Conservation (phyloP, 2,329 filamentous ascomycete genomes). For the Cyphellophora attinorum region DNA sequence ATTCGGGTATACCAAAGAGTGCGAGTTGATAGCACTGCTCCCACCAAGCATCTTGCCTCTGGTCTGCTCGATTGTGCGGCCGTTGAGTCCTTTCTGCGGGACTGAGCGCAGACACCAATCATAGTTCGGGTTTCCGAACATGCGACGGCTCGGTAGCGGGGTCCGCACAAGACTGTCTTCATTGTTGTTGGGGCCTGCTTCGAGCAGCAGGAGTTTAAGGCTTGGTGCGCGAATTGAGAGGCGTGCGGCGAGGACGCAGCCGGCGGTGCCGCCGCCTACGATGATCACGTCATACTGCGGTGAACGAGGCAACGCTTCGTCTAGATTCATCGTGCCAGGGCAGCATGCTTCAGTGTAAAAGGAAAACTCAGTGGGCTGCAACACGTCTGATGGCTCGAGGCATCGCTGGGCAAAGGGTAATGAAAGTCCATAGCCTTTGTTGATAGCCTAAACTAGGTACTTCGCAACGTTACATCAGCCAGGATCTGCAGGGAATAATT, state of each 20-base stretch:
- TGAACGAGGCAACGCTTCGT: no score
- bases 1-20: slow-evolving; percentile 1
- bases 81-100: background rate
- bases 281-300: no score
- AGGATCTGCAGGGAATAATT: no score
- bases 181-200: slow-evolving; percentile 8
- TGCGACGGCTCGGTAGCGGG: background rate
- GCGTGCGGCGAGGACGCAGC: slow-evolving; percentile 16
- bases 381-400: no score
- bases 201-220: slow-evolving; percentile 7
- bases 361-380: no score
- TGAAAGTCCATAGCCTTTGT: no score
- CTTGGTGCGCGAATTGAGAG: slow-evolving; percentile 8
- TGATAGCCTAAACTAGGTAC: no score
- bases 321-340: no score
- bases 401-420: no score
- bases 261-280: slow-evolving; percentile 12
- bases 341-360: no score
- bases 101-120: background rate
- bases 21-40: background rate
- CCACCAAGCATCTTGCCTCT: background rate
- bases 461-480: no score
- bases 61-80: background rate
- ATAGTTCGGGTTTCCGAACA: background rate
- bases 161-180: background rate